phyloP scores from a whole-genome alignment of 208 protist genomes.

The Crithidia brevicula region DNA sequence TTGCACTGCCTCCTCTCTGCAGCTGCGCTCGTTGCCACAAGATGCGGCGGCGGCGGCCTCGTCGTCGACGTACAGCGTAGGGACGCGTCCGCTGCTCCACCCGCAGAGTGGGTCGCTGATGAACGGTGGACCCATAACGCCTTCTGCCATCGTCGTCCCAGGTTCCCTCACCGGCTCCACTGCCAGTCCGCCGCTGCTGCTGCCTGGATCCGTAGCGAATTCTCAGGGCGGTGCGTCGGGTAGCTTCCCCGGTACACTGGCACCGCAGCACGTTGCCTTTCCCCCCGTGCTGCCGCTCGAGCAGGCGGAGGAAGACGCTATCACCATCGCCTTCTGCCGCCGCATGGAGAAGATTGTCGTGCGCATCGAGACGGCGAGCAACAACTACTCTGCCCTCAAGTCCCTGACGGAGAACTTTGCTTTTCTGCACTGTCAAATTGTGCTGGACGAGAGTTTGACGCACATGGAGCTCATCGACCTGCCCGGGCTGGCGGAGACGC shows the following conservation, averaged over 20 bases:
- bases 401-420: constrained; percentile 85
- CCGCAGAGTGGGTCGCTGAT: constrained; percentile 12
- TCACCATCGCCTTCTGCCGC: constrained; percentile 53
- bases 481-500: constrained; percentile 31
- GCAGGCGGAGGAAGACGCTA: constrained; percentile 44
- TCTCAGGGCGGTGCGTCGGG: not conserved
- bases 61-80: not conserved
- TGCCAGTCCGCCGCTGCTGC: constrained; percentile 10
- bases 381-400: constrained; percentile 86
- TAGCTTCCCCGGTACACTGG: not conserved
- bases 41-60: constrained; percentile 3
- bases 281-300: constrained; percentile 20
- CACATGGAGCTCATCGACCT: constrained; percentile 49
- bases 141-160: constrained; percentile 1
- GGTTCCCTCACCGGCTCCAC: constrained; percentile 2
- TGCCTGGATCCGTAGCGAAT: constrained; percentile 7
- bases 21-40: not conserved
- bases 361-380: constrained; percentile 54
- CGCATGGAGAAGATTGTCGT: constrained; percentile 50
- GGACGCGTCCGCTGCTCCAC: constrained; percentile 1
- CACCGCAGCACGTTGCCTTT: not conserved
- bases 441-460: constrained; percentile 45
- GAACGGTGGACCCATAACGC: not conserved
- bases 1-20: no score
- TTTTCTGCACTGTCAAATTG: constrained; percentile 82